Conservation (phyloP, 2,329 filamentous ascomycete species). For the Lachnellula suecica region DNA sequence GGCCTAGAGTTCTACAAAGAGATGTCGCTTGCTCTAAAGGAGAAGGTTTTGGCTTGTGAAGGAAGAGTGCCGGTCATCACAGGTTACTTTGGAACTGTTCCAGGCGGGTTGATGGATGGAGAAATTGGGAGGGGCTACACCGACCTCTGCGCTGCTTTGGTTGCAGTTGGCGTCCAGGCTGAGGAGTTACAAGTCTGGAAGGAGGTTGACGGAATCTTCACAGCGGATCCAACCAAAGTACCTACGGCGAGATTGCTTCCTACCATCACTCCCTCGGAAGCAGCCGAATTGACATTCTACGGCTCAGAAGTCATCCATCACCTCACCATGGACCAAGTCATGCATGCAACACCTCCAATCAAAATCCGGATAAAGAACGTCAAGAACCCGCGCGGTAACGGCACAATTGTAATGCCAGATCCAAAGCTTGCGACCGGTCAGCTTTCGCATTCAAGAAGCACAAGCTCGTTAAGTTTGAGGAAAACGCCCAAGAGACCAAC, state of each 20-base stretch:
- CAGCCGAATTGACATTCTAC: conserved; percentile 92
- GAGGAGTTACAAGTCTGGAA: conserved; percentile 97
- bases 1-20: conserved; percentile 69
- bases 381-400: conserved; percentile 77
- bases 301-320: conserved; percentile 97
- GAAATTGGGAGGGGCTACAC: conserved; percentile 95
- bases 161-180: conserved; percentile 84
- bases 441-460: conserved; percentile 46
- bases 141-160: conserved; percentile 88
- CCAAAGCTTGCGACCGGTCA: conserved; percentile 51
- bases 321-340: conserved; percentile 96
- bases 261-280: conserved; percentile 89
- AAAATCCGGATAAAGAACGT: conserved; percentile 91
- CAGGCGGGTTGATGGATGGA: conserved; percentile 82
- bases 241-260: conserved; percentile 88
- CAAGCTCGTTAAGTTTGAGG: conserved; percentile 42
- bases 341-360: conserved; percentile 76
- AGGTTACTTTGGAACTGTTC: conserved; percentile 92
- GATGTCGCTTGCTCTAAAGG: conserved; percentile 58
- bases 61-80: conserved; percentile 77
- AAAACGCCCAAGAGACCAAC: conserved; percentile 74
- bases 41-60: conserved; percentile 64
- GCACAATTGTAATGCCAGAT: conserved; percentile 83
- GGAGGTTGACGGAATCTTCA: conserved; percentile 95
- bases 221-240: conserved; percentile 79